Conservation (phyloP, 495 filamentous ascomycete species). For the Tuber brumale region DNA sequence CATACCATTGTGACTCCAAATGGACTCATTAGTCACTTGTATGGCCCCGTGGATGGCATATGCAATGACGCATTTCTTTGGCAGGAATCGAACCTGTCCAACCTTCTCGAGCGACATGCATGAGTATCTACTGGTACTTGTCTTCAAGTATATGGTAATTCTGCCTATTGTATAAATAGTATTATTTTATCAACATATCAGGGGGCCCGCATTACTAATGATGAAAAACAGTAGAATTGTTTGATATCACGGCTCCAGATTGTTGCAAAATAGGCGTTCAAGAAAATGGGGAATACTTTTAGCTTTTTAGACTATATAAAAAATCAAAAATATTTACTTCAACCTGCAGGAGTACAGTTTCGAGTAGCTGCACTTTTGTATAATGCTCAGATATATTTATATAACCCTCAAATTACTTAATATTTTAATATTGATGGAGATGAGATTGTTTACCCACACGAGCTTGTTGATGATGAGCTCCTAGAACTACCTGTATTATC, state of each 20-base stretch:
- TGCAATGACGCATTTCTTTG: too few species aligned
- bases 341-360: constrained; percentile 4
- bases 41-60: neutral
- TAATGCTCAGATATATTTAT: constrained; percentile 12
- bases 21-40: constrained; percentile 10
- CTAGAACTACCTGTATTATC: too few species aligned
- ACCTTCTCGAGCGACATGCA: too few species aligned
- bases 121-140: too few species aligned
- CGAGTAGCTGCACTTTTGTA: constrained; percentile 1
- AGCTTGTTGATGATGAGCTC: too few species aligned
- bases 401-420: constrained; percentile 4
- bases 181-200: neutral
- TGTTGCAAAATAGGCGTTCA: constrained; percentile 4
- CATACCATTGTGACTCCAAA: constrained; percentile 11
- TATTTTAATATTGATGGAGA: neutral
- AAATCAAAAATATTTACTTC: neutral
- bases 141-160: too few species aligned
- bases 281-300: neutral
- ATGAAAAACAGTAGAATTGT: neutral
- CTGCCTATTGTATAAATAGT: neutral
- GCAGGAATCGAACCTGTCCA: too few species aligned
- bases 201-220: neutral
- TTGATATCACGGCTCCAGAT: neutral
- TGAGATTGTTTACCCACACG: too few species aligned
- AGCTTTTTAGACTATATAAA: constrained; percentile 2